A percentile compares a stretch with the other conserved stretches of the same genome.
phyloP scores from a whole-genome alignment of 2,329 filamentous ascomycete genomes.

The Exophiala lecanii-corni region DNA sequence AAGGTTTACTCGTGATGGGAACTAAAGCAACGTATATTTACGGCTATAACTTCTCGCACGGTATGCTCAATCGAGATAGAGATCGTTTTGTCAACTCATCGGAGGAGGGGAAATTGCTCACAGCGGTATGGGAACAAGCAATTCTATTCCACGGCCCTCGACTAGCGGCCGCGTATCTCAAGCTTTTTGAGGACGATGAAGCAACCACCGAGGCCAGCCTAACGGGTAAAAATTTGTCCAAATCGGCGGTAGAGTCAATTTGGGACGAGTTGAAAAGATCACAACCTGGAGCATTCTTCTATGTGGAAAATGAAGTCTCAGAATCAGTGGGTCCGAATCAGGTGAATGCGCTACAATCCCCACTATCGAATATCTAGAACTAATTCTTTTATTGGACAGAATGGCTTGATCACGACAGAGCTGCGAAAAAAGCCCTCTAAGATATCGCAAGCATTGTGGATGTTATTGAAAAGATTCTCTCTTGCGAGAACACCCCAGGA shows the following conservation, averaged over 20 bases:
- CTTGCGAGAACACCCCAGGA: conserved; percentile 12
- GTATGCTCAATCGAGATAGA: conserved; percentile 15
- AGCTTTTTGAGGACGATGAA: conserved; percentile 22
- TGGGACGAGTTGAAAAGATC: conserved; percentile 15
- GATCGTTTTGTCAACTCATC: conserved; percentile 5
- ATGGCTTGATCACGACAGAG: too few relatives aligned
- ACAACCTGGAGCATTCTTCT: conserved; percentile 7
- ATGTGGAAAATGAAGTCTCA: too few relatives aligned
- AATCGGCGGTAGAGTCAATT: conserved; percentile 13
- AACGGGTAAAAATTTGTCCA: conserved; percentile 11
- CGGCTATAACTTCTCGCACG: conserved; percentile 15
- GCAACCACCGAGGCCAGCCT: too few relatives aligned
- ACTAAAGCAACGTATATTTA: conserved; percentile 2
- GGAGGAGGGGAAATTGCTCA: conserved; percentile 14
- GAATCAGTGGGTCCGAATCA: too few relatives aligned
- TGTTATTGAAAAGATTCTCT: conserved; percentile 9
- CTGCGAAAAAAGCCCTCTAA: too few relatives aligned
- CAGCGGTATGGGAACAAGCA: conserved; percentile 15
- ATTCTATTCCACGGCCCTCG: conserved; percentile 1
- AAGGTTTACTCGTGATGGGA: conserved; percentile 12
- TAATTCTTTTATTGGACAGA: too few relatives aligned
- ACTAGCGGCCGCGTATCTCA: conserved; percentile 18
- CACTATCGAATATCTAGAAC: too few relatives aligned
- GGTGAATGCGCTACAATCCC: too few relatives aligned
- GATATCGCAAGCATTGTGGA: conserved; percentile 10